These are phyloP conservation scores for Leishmania mexicana DNA, from an alignment of 208 protist genomes.

Conservation along the genomic window DNA sequence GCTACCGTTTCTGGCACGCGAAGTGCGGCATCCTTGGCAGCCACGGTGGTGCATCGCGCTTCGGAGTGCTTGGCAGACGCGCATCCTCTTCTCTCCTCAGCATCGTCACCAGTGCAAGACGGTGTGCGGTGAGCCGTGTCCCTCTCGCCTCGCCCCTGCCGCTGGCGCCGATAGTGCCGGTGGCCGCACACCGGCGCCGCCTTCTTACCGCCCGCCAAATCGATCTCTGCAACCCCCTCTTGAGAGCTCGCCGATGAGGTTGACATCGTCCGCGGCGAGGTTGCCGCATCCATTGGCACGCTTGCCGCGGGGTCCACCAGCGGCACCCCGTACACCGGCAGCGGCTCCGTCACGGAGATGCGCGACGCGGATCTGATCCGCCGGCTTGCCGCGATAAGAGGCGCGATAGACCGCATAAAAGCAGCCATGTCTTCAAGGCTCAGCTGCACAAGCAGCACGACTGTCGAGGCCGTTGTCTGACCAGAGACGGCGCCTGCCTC, in stretches of 20 bases:
- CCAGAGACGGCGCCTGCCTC: background rate
- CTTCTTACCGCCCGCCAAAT: background rate
- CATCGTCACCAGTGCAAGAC: background rate
- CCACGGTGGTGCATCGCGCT: background rate
- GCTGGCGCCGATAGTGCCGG: background rate
- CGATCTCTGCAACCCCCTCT: background rate
- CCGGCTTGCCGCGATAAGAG: constrained; percentile 56
- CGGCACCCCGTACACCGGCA: constrained; percentile 37
- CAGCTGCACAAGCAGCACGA: constrained; percentile 56
- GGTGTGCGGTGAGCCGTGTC: background rate
- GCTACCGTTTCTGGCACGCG: background rate
- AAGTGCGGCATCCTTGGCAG: background rate
- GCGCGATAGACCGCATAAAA: constrained; percentile 65
- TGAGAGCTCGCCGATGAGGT: constrained; percentile 6
- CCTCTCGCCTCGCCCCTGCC: background rate
- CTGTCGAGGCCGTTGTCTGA: background rate
- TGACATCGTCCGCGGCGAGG: background rate
- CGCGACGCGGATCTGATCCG: constrained; percentile 68
- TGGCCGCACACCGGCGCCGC: background rate
- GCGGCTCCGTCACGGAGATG: constrained; percentile 72
- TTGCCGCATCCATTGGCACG: background rate
- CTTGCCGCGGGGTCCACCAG: constrained; percentile 27
- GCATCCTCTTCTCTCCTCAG: background rate
- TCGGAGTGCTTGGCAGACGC: background rate
- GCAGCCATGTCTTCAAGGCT: constrained; percentile 43